Evolutionary conservation across 2,329 filamentous ascomycete species (phyloP).

Genomic region (Amesomyces nigricolor): DNA sequence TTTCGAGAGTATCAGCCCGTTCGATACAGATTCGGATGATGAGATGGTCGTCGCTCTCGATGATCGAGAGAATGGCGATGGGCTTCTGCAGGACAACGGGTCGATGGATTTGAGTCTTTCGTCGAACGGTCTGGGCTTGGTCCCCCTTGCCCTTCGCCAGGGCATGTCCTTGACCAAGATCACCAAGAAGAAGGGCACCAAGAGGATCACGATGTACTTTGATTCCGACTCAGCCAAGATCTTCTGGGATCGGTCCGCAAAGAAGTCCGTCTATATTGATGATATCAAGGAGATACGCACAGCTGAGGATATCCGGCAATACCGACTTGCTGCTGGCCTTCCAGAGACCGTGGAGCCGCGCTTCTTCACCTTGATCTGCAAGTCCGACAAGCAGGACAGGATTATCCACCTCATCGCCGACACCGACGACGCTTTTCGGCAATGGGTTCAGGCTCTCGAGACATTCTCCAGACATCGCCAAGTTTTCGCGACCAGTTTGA

Average conservation of each 20-base stretch:
- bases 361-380: constrained; percentile 90
- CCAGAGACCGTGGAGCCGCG: constrained; percentile 60
- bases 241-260: constrained; percentile 78
- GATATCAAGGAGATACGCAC: constrained; percentile 88
- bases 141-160: constrained; percentile 69
- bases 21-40: constrained; percentile 36
- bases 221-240: constrained; percentile 82
- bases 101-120: constrained; percentile 45
- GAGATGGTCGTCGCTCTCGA: constrained; percentile 36
- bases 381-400: constrained; percentile 73
- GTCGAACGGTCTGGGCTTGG: constrained; percentile 30
- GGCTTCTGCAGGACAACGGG: constrained; percentile 42
- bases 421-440: constrained; percentile 61
- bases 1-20: constrained; percentile 36
- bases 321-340: constrained; percentile 76
- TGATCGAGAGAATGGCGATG: constrained; percentile 41
- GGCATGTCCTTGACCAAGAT: constrained; percentile 78
- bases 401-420: constrained; percentile 83
- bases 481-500: constrained; percentile 82
- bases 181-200: constrained; percentile 79
- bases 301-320: constrained; percentile 79
- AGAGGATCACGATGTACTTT: constrained; percentile 65
- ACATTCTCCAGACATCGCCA: constrained; percentile 80
- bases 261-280: constrained; percentile 91
- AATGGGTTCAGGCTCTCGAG: constrained; percentile 82